Evolutionary conservation across 2,329 filamentous ascomycete species (phyloP).

Genomic region (Zymoseptoria tritici): DNA sequence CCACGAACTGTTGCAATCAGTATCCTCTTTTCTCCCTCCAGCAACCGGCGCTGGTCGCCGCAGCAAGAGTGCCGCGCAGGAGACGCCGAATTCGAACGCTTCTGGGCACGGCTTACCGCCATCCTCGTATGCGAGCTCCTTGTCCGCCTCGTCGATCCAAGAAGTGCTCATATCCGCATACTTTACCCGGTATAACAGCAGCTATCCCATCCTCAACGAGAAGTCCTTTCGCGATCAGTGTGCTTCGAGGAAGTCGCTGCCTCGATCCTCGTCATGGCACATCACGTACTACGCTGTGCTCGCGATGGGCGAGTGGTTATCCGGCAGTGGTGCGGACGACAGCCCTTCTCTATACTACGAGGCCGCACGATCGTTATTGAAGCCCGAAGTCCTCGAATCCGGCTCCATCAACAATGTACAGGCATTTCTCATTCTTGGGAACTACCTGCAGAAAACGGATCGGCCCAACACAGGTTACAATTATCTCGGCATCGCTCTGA

Average conservation of each 20-base stretch:
- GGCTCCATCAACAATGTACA: conserved; percentile 13
- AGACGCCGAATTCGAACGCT: conserved; percentile 11
- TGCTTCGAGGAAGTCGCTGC: conserved; percentile 33
- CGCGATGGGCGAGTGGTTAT: conserved; percentile 12
- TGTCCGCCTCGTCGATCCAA: conserved; percentile 1
- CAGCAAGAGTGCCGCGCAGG: conserved; percentile 1
- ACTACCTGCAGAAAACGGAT: conserved; percentile 47
- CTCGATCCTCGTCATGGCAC: conserved; percentile 6
- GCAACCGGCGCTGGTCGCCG: conserved; percentile 8
- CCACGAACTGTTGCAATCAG: conserved; percentile 9
- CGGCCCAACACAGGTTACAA: conserved; percentile 47
- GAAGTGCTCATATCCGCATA: conserved; percentile 11
- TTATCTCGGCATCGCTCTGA: conserved; percentile 44
- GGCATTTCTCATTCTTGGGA: conserved; percentile 26
- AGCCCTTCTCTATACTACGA: conserved; percentile 8
- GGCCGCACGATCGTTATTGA: conserved; percentile 32
- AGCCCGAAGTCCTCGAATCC: conserved; percentile 42
- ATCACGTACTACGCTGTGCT: conserved; percentile 12
- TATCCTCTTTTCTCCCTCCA: conserved; percentile 11
- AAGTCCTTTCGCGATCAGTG: conserved; percentile 7
- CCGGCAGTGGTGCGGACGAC: conserved; percentile 3
- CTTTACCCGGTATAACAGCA: conserved; percentile 11
- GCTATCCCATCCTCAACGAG: conserved; percentile 14
- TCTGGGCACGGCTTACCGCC: conserved; percentile 8
- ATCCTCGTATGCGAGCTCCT: not conserved